Base-by-base conservation (phyloP, 306 rosid species). In the Citrullus amarus region DNA sequence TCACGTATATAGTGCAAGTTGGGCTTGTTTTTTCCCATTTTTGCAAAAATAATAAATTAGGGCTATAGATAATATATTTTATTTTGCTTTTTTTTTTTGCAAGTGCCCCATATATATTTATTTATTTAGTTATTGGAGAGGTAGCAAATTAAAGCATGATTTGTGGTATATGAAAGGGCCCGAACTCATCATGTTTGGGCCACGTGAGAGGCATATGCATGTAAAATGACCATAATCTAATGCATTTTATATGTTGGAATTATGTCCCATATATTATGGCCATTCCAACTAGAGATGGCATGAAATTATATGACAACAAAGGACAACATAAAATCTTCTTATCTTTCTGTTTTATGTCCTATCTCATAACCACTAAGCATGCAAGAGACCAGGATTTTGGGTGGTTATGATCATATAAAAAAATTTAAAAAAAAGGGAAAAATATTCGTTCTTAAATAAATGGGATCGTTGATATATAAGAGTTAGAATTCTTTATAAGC, bases 131-230 rank as follows among this genome's bases (percentile, higher is more conserved):
- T 25, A 25, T 25, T 25, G 28, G 28, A 25, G 22, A 36, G 46
- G 2, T 36, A 65, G 72, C 72, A 65, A 63, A 63, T 2, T 59
- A 60, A 60, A 28, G n/a, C 30, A 67, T 39, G 22, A 67, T 67
- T 43, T 22, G 43, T 80, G 66, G 83, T 41, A 46, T 22, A 71
- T 39, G 6, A 78, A 81, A 58, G 38, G 79, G 69, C 68, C 89
- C 93, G 81, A 85, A 92, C 93, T 84, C 25, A 63, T 72, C 92
- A 89, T 89, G 92, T 84, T 83, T 82, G 83, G 46, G 80, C 85
- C 96, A 90, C 90, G 93, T 87, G 93, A 88, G 80, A 16, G 58
- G 82, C 90, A 89, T 88, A 83, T 86, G 91, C 89, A 86, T 48
- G 81, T 16, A 25, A 50, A 67, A 53, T 28, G 80, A 80, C 30